A percentile compares a stretch with the other conserved stretches of the same genome.
Conservation (phyloP, 1,284 basidiomycete species). For the Schizophyllum amplum region DNA sequence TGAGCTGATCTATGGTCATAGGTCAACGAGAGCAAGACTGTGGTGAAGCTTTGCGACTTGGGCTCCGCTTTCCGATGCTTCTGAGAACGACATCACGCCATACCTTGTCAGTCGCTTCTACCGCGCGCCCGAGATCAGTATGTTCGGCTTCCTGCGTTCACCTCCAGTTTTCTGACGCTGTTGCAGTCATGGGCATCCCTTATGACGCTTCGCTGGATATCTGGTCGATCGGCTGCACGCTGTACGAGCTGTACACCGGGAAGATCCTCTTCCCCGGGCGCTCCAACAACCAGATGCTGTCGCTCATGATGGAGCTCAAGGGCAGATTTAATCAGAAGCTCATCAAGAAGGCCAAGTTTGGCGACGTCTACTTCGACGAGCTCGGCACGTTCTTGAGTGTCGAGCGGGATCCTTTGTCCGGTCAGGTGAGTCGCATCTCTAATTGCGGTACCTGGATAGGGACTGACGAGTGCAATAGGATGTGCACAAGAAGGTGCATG, state of each 20-base stretch:
- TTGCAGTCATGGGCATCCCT: conserved; percentile 83
- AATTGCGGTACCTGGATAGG: conserved; percentile 14
- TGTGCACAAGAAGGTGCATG: conserved; percentile 71
- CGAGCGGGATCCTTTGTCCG: conserved; percentile 79
- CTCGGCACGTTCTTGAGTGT: conserved; percentile 75
- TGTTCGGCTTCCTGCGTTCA: conserved; percentile 22
- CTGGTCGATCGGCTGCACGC: conserved; percentile 96
- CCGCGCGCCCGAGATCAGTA: conserved; percentile 97
- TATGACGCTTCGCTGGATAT: conserved; percentile 94
- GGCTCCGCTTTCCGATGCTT: conserved; percentile 92
- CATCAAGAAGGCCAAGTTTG: conserved; percentile 92
- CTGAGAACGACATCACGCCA: conserved; percentile 95
- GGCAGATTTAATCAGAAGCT: conserved; percentile 91
- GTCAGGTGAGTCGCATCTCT: conserved; percentile 73
- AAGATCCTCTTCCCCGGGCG: conserved; percentile 97
- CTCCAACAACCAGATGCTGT: conserved; percentile 96
- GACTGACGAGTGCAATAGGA: conserved; percentile 42
- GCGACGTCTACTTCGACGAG: conserved; percentile 91
- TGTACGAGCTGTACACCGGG: conserved; percentile 97
- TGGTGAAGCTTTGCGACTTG: conserved; percentile 92
- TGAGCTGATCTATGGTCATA: conserved; percentile 22
- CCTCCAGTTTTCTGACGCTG: conserved; percentile 4
- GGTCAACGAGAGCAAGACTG: conserved; percentile 94
- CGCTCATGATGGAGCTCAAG: conserved; percentile 95
- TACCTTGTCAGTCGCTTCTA: conserved; percentile 98